Evolutionary conservation across 345 rosid species (phyloP).

Genomic region (Eucalyptus pauciflora): DNA sequence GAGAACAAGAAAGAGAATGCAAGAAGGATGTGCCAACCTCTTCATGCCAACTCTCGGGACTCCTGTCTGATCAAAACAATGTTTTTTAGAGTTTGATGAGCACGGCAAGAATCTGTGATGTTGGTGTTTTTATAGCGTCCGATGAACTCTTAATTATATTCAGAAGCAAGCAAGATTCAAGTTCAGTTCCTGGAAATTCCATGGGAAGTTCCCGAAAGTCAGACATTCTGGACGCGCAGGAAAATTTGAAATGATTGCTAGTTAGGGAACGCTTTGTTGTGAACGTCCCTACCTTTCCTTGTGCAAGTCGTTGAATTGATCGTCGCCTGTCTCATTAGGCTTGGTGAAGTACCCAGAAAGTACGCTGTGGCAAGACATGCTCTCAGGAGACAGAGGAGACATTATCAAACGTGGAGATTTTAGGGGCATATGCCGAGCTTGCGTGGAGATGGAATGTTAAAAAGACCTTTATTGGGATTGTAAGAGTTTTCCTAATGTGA

Average conservation of each 20-base stretch:
- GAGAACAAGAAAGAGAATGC: neutral
- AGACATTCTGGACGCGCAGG: neutral
- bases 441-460: neutral
- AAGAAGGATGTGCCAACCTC: neutral
- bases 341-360: neutral
- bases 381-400: neutral
- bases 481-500: too few species aligned
- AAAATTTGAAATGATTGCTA: neutral
- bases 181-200: neutral
- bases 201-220: neutral
- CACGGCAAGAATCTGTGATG: neutral
- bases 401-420: neutral
- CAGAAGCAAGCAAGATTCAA: neutral
- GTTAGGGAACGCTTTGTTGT: neutral
- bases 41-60: neutral
- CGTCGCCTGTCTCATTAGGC: neutral
- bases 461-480: neutral
- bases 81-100: neutral
- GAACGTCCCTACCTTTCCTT: neutral
- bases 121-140: neutral
- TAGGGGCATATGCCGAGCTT: neutral
- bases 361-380: neutral
- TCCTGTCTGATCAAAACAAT: neutral
- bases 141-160: neutral
- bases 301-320: neutral